phyloP scores from a whole-genome alignment of 441 rosid genomes.

The Codiaeum variegatum region DNA sequence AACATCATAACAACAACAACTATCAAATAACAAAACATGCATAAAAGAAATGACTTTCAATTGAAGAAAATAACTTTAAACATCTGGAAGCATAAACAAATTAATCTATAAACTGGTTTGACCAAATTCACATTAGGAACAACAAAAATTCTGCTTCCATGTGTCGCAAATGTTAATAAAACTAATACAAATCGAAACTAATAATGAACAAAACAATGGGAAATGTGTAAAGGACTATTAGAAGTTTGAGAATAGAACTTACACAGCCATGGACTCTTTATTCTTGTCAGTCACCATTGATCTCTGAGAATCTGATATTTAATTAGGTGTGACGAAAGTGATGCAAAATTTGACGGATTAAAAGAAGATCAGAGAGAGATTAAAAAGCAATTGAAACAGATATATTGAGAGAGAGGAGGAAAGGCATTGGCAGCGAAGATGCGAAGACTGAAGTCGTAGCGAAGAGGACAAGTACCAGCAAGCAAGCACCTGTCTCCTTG shows the following conservation, averaged over 20 bases:
- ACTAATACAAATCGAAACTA: neutral
- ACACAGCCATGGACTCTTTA: slow-evolving; percentile 23
- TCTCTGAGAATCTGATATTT: slow-evolving; percentile 8
- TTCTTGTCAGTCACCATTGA: no score
- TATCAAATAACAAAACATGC: neutral
- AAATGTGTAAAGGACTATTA: neutral
- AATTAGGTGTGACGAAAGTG: neutral
- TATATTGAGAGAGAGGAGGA: neutral
- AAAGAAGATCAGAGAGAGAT: neutral
- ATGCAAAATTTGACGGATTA: neutral
- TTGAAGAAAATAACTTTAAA: neutral
- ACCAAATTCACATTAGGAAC: neutral
- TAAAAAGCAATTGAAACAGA: neutral
- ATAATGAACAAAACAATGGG: neutral
- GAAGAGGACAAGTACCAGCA: neutral
- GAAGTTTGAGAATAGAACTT: slow-evolving; percentile 4
- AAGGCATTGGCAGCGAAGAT: neutral
- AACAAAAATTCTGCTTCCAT: neutral
- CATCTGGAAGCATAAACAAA: neutral
- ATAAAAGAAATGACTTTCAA: neutral
- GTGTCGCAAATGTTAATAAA: neutral
- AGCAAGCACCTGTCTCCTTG: neutral
- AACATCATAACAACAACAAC: slow-evolving; percentile 1
- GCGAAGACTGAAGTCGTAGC: neutral
- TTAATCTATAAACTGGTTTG: neutral